A percentile compares a stretch with the other conserved stretches of the same genome.
phyloP scores from a whole-genome alignment of 75 land plant species.

The Cupressus sempervirens region DNA sequence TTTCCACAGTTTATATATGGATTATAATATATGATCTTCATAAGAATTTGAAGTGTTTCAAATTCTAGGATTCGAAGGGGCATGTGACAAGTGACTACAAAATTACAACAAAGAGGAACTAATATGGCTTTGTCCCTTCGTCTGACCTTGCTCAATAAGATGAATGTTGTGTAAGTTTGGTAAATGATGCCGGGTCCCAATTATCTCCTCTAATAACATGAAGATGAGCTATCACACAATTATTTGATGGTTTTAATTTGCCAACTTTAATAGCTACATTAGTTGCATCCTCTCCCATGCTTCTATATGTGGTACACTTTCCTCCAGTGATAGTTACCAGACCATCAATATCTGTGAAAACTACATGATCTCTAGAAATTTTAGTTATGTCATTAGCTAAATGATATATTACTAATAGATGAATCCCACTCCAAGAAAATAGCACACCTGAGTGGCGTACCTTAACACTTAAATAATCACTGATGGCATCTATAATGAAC shows the following conservation, averaged over 20 bases:
- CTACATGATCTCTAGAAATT: slow-evolving; percentile 93
- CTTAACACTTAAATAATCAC: slow-evolving; percentile 92
- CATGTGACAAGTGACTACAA: no score
- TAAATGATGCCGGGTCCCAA: slow-evolving; percentile 79
- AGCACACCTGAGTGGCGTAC: slow-evolving; percentile 88
- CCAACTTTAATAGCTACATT: slow-evolving; percentile 78
- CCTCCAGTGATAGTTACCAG: slow-evolving; percentile 98
- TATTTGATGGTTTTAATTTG: slow-evolving; percentile 48
- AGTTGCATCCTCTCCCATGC: slow-evolving; percentile 99
- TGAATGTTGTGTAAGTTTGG: no score
- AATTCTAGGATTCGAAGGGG: no score
- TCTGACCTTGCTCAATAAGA: no score
- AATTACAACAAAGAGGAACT: no score
- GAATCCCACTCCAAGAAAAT: slow-evolving; percentile 99
- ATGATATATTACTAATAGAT: slow-evolving; percentile 88
- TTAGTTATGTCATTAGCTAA: slow-evolving; percentile 76
- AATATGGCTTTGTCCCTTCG: no score
- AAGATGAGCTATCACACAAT: slow-evolving; percentile 59
- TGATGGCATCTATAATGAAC: slow-evolving; percentile 93
- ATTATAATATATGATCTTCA: no score
- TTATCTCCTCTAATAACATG: slow-evolving; percentile 69
- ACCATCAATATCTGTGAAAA: slow-evolving; percentile 71
- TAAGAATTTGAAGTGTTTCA: no score
- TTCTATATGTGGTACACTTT: slow-evolving; percentile 97
- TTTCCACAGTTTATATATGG: no score